These are phyloP conservation scores for Bonia amplexicaulis DNA, from an alignment of 176 grass and related monocot species.

Conservation along the genomic window DNA sequence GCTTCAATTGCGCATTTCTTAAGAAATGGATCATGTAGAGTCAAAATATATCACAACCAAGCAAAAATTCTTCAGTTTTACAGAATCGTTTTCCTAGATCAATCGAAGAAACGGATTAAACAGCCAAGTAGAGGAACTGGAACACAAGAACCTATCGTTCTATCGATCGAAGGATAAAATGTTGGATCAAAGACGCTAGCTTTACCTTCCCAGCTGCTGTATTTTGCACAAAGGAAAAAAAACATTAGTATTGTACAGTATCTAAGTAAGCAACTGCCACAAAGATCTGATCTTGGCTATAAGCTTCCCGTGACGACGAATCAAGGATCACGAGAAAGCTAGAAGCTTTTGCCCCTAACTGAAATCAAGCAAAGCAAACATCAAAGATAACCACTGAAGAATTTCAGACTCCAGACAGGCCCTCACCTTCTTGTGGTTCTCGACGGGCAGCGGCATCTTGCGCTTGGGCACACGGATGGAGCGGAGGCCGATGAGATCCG, in stretches of 20 bases:
- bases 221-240: not conserved
- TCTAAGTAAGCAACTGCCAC: not conserved
- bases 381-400: not conserved
- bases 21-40: not conserved
- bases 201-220: not conserved
- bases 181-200: constrained; percentile 5
- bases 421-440: constrained; percentile 62
- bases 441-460: constrained; percentile 46
- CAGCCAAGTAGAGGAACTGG: not conserved
- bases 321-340: constrained; percentile 8
- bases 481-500: constrained; percentile 46
- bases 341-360: not conserved
- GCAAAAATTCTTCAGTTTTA: not conserved
- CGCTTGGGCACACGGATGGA: constrained; percentile 67
- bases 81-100: not conserved
- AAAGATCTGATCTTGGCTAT: constrained; percentile 19
- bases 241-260: not conserved
- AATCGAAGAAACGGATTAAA: not conserved
- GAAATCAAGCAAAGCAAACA: not conserved
- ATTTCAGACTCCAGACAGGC: not conserved
- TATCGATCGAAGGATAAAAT: not conserved
- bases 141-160: not conserved
- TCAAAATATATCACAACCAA: not conserved
- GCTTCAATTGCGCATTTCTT: constrained; percentile 4
- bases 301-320: constrained; percentile 7